Percentiles rank a stretch among this genome's conserved stretches.
phyloP scores from a whole-genome alignment of 2,329 filamentous ascomycete genomes.

The Blastomyces parvus region DNA sequence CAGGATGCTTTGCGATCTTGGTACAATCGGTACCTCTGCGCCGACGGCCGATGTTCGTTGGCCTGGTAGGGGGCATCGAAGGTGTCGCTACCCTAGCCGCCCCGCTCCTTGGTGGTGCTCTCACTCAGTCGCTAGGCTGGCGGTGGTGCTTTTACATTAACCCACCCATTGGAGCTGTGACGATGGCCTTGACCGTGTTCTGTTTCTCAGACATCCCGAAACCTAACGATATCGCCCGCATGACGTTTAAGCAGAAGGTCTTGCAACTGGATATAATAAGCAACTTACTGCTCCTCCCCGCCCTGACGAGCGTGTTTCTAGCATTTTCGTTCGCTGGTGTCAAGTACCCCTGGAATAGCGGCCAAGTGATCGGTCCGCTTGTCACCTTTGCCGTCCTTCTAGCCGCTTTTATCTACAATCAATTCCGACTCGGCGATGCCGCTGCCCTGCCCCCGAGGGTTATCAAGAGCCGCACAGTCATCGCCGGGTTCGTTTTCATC shows the following conservation, averaged over 20 bases:
- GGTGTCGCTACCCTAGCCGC: slow-evolving; percentile 21
- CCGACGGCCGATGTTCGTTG: background rate
- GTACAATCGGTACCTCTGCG: background rate
- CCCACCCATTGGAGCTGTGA: background rate
- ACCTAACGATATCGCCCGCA: background rate
- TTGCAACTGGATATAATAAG: background rate
- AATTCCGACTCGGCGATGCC: background rate
- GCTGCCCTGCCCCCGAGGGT: slow-evolving; percentile 17
- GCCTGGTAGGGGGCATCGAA: background rate
- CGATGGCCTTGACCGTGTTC: background rate
- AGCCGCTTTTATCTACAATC: background rate
- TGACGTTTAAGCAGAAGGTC: background rate
- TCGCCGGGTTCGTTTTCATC: slow-evolving; percentile 20
- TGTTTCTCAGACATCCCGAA: background rate
- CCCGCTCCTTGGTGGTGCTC: slow-evolving; percentile 28
- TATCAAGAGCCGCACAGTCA: slow-evolving; percentile 19
- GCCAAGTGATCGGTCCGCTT: background rate
- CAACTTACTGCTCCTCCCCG: background rate
- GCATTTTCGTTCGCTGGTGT: background rate
- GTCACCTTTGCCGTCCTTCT: background rate
- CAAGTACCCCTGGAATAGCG: background rate
- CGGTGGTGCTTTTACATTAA: slow-evolving; percentile 33
- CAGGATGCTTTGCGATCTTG: background rate
- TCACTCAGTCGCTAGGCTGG: slow-evolving; percentile 29
- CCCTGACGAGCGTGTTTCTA: background rate